A percentile compares a stretch with the other conserved stretches of the same genome.
phyloP scores from a whole-genome alignment of 805 yeast species.

The Limtongia smithiae region DNA sequence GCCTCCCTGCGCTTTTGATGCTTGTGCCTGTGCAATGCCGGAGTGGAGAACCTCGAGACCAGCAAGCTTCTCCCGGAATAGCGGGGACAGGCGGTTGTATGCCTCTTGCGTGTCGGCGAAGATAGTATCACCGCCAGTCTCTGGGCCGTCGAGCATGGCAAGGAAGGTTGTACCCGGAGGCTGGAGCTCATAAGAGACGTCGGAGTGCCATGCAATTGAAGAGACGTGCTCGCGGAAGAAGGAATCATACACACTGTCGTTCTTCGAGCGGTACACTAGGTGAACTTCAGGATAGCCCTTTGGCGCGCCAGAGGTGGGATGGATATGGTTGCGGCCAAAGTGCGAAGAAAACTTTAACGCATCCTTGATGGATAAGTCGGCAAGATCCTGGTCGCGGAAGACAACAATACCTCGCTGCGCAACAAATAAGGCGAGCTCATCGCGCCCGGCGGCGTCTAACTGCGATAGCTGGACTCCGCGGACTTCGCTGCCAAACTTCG shows the following conservation, averaged over 20 bases:
- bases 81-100: conserved; percentile 51
- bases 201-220: conserved; percentile 59
- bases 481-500: conserved; percentile 67
- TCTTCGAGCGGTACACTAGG: conserved; percentile 57
- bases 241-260: conserved; percentile 21
- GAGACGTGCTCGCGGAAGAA: conserved; percentile 27
- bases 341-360: conserved; percentile 50
- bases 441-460: conserved; percentile 50
- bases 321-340: conserved; percentile 68
- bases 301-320: conserved; percentile 72
- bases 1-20: conserved; percentile 51
- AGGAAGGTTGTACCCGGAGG: conserved; percentile 71
- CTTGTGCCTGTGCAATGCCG: conserved; percentile 58
- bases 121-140: conserved; percentile 51
- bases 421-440: conserved; percentile 61
- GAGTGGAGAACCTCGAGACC: conserved; percentile 64
- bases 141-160: conserved; percentile 55
- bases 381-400: conserved; percentile 63
- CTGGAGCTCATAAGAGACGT: conserved; percentile 69
- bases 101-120: conserved; percentile 55
- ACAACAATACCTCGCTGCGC: conserved; percentile 69
- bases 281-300: conserved; percentile 56
- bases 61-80: conserved; percentile 46
- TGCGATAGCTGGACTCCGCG: conserved; percentile 56
- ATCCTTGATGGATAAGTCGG: conserved; percentile 37